Evolutionary conservation across 225 moss, liverwort and hornwort species (phyloP), one percentile per base, ranked within the genome.

Genomic region (Polytrichum formosum): DNA sequence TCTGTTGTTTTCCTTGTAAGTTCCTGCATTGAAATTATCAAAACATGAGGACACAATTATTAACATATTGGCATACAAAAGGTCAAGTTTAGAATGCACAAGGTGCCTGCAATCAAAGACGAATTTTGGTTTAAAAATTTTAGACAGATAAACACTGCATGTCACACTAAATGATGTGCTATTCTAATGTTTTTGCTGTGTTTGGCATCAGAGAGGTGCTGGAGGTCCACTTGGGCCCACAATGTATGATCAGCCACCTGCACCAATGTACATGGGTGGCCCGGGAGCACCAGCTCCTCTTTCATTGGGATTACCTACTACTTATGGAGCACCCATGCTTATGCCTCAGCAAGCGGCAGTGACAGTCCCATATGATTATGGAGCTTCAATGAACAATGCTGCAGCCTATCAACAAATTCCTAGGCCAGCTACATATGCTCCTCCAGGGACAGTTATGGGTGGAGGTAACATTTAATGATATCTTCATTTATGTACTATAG

Each of bases 211-310:
- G 94, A 88, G 94, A 84, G 88, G 86, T 53, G 72, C 87, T 64
- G 98, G 90, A 56, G 96, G 92, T 26, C 88, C 90, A 28, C 78
- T 99, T 75, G 97, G 90, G 69, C 90, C 96, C 61, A 53, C 91
- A 46, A 85, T 94, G 81, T 99, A 94, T 72, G 98, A 99, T 63
- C 98, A 91, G 69, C 85, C 90, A 67, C 98, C 94, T 27, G 79
- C 98, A 68, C 94, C 87, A 55, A 94, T 99, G 98, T 99, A 99
- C 55, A 93, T 99, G 98, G 98, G 98, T 65, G 98, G 98, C 28
- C 98, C 98, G 27, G 98, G 98, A 56, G 98, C 98, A 61, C 98
- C 98, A 56, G 91, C 94, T 72, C 92, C 98, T 26, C 76, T 99
- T 75, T 92, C 94, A 13, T 86, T 99, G 75, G 91, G 91, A 63